phyloP scores from a whole-genome alignment of 805 yeast genomes.

The Metschnikowia arizonensis region DNA sequence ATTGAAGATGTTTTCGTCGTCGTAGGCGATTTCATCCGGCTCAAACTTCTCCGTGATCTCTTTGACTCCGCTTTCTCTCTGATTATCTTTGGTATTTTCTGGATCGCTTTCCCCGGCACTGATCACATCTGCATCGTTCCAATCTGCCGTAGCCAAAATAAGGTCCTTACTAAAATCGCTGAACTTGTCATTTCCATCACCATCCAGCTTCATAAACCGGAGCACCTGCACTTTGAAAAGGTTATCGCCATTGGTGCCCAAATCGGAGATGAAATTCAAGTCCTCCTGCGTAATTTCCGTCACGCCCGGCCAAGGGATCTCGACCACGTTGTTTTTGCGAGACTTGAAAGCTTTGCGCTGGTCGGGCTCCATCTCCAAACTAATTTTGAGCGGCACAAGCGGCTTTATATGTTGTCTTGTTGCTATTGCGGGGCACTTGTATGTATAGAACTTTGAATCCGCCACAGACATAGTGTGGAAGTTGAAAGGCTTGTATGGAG shows the following conservation, averaged over 20 bases:
- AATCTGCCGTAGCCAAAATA: slow-evolving; percentile 66
- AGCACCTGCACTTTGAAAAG: slow-evolving; percentile 21
- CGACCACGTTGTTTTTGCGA: slow-evolving; percentile 11
- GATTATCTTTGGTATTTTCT: background rate
- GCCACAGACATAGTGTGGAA: slow-evolving; percentile 67
- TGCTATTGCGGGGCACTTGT: slow-evolving; percentile 48
- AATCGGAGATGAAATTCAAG: slow-evolving; percentile 27
- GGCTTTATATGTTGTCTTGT: slow-evolving; percentile 33
- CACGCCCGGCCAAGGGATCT: slow-evolving; percentile 9
- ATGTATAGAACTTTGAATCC: slow-evolving; percentile 49
- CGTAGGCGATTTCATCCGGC: slow-evolving; percentile 42
- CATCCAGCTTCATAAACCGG: slow-evolving; percentile 31
- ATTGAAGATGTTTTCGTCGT: slow-evolving; percentile 70
- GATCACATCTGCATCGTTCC: slow-evolving; percentile 67
- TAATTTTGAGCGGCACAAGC: slow-evolving; percentile 54
- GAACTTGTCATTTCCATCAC: slow-evolving; percentile 36
- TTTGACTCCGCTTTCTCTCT: background rate
- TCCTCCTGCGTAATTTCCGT: slow-evolving; percentile 29
- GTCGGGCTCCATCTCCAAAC: slow-evolving; percentile 62
- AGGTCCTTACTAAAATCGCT: slow-evolving; percentile 49
- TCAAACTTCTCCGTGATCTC: slow-evolving; percentile 9
- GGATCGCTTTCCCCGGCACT: slow-evolving; percentile 39
- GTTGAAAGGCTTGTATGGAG: slow-evolving; percentile 50
- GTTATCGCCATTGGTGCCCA: slow-evolving; percentile 20
- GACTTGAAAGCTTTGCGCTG: slow-evolving; percentile 50